Evolutionary conservation across 192 early-diverging fungal genomes (phyloP).

Genomic region (Glomus cerebriforme): DNA sequence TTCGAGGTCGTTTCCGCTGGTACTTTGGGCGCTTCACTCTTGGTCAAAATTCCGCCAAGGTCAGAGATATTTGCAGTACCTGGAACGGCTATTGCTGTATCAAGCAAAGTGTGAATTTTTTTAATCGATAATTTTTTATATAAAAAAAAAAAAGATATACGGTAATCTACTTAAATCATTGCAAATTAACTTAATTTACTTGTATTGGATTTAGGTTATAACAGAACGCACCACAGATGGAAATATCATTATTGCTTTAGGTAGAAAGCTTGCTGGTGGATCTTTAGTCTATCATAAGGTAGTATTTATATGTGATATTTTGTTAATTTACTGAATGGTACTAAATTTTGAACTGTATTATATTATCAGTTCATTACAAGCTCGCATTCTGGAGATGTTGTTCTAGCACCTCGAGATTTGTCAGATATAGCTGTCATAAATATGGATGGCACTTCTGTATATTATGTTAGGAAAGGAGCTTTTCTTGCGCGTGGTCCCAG

Average conservation of each 20-base stretch:
- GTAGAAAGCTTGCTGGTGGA: conserved; percentile 39
- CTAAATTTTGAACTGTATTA: neutral
- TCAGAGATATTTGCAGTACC: conserved; percentile 55
- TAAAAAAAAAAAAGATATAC: neutral
- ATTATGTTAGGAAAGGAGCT: conserved; percentile 64
- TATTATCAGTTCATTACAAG: conserved; percentile 59
- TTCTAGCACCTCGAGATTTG: conserved; percentile 62
- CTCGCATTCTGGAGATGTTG: conserved; percentile 58
- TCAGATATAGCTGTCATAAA: conserved; percentile 67
- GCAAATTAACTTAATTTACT: neutral
- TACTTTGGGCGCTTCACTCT: conserved; percentile 41
- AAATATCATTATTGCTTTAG: conserved; percentile 35
- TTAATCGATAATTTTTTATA: neutral
- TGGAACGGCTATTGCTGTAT: conserved; percentile 55
- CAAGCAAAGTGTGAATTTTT: conserved; percentile 42
- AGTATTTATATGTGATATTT: neutral
- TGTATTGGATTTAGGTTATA: conserved; percentile 21
- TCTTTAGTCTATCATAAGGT: conserved; percentile 47
- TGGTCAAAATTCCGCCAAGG: conserved; percentile 53
- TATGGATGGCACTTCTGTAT: conserved; percentile 55
- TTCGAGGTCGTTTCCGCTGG: conserved; percentile 59
- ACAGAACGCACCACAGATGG: conserved; percentile 38
- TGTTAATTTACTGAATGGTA: neutral
- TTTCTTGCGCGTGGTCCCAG: conserved; percentile 62
- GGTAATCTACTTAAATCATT: neutral